Conservation (phyloP, 441 rosid species). For the Gossypium gossypioides region DNA sequence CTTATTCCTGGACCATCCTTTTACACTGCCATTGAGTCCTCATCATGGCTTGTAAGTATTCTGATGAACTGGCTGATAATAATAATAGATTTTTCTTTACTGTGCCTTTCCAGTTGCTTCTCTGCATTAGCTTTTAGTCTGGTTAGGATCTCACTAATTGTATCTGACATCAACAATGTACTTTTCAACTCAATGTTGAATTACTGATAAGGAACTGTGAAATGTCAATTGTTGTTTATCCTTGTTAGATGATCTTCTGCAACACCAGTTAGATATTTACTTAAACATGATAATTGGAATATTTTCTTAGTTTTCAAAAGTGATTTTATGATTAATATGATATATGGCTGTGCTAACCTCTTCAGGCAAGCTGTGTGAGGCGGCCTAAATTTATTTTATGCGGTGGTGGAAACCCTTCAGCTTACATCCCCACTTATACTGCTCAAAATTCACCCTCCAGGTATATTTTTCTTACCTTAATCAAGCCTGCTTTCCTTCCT, state of each 20-base stretch:
- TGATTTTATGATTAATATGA: slow-evolving; percentile 2
- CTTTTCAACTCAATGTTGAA: not conserved
- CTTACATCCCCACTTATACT: slow-evolving; percentile 59
- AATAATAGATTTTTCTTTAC: not conserved
- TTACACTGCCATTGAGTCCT: slow-evolving; percentile 65
- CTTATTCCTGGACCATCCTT: slow-evolving; percentile 75
- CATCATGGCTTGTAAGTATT: slow-evolving; percentile 70
- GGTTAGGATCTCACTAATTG: not conserved
- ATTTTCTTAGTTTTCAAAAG: not conserved
- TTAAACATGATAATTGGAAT: not conserved
- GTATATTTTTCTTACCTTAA: slow-evolving; percentile 26
- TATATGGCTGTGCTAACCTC: slow-evolving; percentile 7
- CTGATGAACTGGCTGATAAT: slow-evolving; percentile 4
- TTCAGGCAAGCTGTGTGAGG: slow-evolving; percentile 69
- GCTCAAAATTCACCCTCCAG: slow-evolving; percentile 50
- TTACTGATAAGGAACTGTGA: not conserved
- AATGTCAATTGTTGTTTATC: not conserved
- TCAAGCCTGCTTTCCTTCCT: slow-evolving; percentile 1
- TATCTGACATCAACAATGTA: not conserved
- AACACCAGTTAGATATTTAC: not conserved
- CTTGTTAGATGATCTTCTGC: not conserved
- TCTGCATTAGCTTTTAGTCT: not conserved
- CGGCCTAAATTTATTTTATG: slow-evolving; percentile 79
- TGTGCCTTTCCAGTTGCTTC: slow-evolving; percentile 4
- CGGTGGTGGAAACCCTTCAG: slow-evolving; percentile 70